A percentile compares a stretch with the other conserved stretches of the same genome.
phyloP scores from a whole-genome alignment of 1,284 basidiomycete genomes.

The Tilletiopsis washingtonensis region DNA sequence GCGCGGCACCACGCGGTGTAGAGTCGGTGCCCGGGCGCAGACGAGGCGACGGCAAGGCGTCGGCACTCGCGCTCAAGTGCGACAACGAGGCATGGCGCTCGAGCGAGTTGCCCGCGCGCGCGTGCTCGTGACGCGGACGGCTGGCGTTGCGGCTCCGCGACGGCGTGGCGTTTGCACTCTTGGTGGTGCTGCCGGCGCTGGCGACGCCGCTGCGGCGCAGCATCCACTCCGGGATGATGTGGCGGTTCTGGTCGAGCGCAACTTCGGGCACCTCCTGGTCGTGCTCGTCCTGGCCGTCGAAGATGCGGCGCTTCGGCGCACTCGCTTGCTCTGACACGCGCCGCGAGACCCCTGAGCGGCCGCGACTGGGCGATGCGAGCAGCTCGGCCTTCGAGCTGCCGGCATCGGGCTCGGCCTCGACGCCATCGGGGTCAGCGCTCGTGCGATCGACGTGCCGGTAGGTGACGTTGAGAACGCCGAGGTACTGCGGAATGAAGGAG shows the following conservation, averaged over 20 bases:
- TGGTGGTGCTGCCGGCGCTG: background rate
- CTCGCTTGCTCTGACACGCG: slow-evolving; percentile 50
- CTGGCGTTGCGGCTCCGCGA: background rate
- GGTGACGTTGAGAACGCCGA: slow-evolving; percentile 95
- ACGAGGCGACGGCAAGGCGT: slow-evolving; percentile 1
- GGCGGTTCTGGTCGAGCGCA: slow-evolving; percentile 79
- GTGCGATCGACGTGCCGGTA: slow-evolving; percentile 52
- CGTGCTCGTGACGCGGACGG: background rate
- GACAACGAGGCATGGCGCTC: background rate
- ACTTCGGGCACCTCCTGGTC: slow-evolving; percentile 58
- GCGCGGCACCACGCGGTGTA: too few species aligned
- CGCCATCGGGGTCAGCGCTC: slow-evolving; percentile 1
- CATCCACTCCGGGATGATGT: slow-evolving; percentile 93
- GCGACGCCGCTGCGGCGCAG: slow-evolving; percentile 39
- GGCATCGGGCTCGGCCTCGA: background rate
- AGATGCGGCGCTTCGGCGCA: slow-evolving; percentile 26
- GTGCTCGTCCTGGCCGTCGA: slow-evolving; percentile 38
- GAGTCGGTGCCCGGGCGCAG: background rate
- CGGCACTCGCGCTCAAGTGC: slow-evolving; percentile 7
- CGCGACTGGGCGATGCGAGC: slow-evolving; percentile 31
- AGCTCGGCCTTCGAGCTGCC: background rate
- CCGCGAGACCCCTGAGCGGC: slow-evolving; percentile 50
- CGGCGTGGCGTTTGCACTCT: background rate
- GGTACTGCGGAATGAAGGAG: slow-evolving; percentile 87
- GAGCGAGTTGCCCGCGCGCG: background rate